Evolutionary conservation across 2,329 filamentous ascomycete genomes (phyloP), one percentile per base, ranked within the genome.

Genomic region (Fusarium poae): DNA sequence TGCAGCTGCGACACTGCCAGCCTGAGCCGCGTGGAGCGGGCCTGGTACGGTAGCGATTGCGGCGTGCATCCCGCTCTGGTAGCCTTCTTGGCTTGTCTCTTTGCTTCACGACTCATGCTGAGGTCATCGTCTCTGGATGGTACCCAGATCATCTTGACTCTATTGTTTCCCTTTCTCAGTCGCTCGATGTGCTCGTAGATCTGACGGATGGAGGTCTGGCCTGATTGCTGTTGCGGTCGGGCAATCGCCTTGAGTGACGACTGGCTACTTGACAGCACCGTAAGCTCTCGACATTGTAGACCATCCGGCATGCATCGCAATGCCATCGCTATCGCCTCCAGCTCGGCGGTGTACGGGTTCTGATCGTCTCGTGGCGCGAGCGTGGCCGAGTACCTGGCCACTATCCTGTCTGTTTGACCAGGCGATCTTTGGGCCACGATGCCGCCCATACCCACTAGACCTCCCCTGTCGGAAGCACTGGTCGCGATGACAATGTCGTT

Each of bases 301-400:
- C 54, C 46, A 32, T 62, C n/a, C 15, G 55, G 59, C 51, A 64
- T 62, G 37, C 40, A 65, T 34, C 43, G 40, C 8, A 70, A 39
- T 29, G 62, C 62, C 35, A 58, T 45, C 12, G 30, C 55, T 40
- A 58, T 52, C 46, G 39, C 32, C 23, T 58, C 39, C 6, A 57
- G 61, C 51, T 64, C 62, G 39, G 64, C 67, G 13, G 42, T 65
- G 52, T 67, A 70, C 10, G 48, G 56, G 49, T 66, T 70, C 55
- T 67, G 65, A 23, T 72, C 58, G 34, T 59, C 49, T 56, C 50
- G 49, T 6, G 49, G 30, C n/a, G 59, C 62, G 13, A 68, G n/a
- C 6, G 57, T 62, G 45, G 50, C 39, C 7, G 61, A 68, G 45
- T 65, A 68, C 34, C 37, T 58, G 32, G 59, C 62, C 32, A 54